phyloP scores from a whole-genome alignment of 148 eudicot genomes.

The Arbutus unedo region DNA sequence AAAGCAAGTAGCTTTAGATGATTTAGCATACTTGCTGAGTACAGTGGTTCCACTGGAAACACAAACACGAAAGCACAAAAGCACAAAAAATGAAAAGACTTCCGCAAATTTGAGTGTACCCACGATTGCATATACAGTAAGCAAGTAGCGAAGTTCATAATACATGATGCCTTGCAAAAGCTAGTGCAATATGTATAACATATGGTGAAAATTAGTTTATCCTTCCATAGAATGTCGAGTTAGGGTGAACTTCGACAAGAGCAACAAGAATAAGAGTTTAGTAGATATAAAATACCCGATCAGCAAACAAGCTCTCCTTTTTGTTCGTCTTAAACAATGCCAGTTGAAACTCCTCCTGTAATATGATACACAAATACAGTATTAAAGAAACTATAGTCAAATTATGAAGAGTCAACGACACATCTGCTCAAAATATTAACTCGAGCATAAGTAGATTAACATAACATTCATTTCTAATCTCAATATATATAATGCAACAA shows the following conservation, averaged over 20 bases:
- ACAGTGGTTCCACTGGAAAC: not conserved
- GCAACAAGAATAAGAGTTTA: not conserved
- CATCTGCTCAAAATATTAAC: not conserved
- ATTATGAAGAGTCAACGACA: not conserved
- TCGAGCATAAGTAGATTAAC: not conserved
- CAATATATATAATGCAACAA: not conserved
- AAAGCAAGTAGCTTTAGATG: conserved; percentile 6
- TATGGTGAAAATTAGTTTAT: not conserved
- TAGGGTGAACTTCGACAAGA: not conserved
- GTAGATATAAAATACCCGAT: conserved; percentile 40
- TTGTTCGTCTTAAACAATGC: conserved; percentile 71
- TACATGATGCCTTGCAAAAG: not conserved
- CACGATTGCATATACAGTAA: not conserved
- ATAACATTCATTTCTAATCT: not conserved
- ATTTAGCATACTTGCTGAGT: not conserved
- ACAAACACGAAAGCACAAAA: not conserved
- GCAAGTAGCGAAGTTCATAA: not conserved
- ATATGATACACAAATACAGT: conserved; percentile 1
- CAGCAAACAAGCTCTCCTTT: conserved; percentile 72
- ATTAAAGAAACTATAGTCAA: not conserved
- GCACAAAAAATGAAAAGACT: not conserved
- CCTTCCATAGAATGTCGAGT: not conserved
- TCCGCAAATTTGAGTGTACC: not conserved
- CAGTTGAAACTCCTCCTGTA: conserved; percentile 69
- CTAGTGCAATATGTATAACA: not conserved